Evolutionary conservation across 164 flowering plant species (phyloP), one percentile per base, ranked within the genome.

Genomic region (Buxus sempervirens): DNA sequence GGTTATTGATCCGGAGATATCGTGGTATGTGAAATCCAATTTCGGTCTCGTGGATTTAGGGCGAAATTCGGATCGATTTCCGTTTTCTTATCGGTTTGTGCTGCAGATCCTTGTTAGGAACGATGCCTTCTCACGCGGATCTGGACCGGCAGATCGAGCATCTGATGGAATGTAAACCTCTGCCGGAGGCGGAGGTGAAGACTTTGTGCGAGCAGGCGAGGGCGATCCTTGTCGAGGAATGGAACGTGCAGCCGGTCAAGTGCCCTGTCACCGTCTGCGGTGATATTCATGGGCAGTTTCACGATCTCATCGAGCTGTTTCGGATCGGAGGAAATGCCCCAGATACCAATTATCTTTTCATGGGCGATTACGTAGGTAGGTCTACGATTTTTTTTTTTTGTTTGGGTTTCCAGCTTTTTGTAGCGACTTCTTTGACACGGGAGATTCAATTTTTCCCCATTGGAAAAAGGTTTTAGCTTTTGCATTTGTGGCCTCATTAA

Each of bases 211-310:
- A 76, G 58, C 82, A 81, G 68, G 84, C 80, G 13, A 72, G 78
- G 66, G 70, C 82, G 68, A 72, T 81, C 38, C 76, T 78, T 9
- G 82, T 78, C 23, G 84, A 81, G 74, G 84, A 79, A 49, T 79
- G 82, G 80, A 81, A 81, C 58, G 84, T 78, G 14, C 84, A 81
- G 62, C 78, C 84, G 49, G 84, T 81, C 21, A 78, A 81, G 68
- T 81, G 82, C 51, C 84, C 84, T 23, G 84, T 81, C 42, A 81
- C 84, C 9, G 84, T 81, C n/a, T 81, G 84, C 53, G 84, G 84
- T 8, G 84, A 81, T 63, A 81, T 81, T 15, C 84, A 81, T 20
- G 84, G 84, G 4, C 84, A 81, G 70, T 81, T 81, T 64, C 76
- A 78, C 32, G 84, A 81, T 76, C 80, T 81, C 42, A 74, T 81